A percentile compares a stretch with the other conserved stretches of the same genome.
These are phyloP conservation scores for Tolypocladium tropicale DNA, from an alignment of 2,329 filamentous ascomycete species.

Conservation along the genomic window DNA sequence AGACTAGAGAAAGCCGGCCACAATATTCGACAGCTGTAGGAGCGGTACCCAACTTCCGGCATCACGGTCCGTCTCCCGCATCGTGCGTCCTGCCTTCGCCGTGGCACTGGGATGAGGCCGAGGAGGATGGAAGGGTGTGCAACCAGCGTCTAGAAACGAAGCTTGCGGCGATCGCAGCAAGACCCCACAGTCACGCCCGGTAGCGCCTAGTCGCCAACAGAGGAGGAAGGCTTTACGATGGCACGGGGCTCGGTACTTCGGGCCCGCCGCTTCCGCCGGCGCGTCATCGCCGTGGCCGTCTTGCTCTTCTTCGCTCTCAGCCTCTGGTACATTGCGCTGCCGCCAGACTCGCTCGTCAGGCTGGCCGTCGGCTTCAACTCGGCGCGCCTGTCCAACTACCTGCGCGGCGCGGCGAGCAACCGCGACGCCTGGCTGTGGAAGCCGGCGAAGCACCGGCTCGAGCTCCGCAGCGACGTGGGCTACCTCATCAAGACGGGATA, in stretches of 20 bases:
- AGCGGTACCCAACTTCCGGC: neutral
- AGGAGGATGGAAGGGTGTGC: neutral
- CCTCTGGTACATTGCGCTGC: constrained; percentile 18
- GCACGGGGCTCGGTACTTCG: constrained; percentile 6
- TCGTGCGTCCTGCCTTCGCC: neutral
- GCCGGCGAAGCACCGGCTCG: constrained; percentile 29
- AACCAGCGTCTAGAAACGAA: neutral
- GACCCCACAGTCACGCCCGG: neutral
- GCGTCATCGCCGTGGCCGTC: constrained; percentile 12
- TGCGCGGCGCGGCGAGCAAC: constrained; percentile 16
- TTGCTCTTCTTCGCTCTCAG: constrained; percentile 14
- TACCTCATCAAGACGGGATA: constrained; percentile 47
- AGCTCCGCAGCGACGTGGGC: constrained; percentile 35
- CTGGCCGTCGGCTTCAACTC: constrained; percentile 23
- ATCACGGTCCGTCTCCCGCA: neutral
- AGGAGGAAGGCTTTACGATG: neutral
- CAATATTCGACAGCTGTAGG: neutral
- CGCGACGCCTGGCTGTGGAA: constrained; percentile 32
- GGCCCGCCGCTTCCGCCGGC: constrained; percentile 18
- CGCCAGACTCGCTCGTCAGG: constrained; percentile 21
- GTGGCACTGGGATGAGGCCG: neutral
- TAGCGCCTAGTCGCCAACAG: neutral
- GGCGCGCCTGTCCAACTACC: constrained; percentile 18
- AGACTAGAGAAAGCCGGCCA: neutral
- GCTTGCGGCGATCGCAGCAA: neutral